A percentile compares a stretch with the other conserved stretches of the same genome.
Conservation (phyloP, 441 rosid genomes). For the Capsella rubella region DNA sequence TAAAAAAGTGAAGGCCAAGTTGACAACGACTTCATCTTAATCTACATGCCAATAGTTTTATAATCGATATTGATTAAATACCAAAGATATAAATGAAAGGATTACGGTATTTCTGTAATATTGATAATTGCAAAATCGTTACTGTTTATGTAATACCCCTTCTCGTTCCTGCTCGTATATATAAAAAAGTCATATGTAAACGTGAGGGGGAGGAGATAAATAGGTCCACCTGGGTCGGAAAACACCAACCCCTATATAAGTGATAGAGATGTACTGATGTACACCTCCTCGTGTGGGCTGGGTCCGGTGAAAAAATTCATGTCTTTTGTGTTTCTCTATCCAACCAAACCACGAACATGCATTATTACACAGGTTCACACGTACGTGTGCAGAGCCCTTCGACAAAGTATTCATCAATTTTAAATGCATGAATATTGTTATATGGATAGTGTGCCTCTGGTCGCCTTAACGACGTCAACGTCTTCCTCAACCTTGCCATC, state of each 20-base stretch:
- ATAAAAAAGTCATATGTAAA: not conserved
- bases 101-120: no score
- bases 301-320: slow-evolving; percentile 25
- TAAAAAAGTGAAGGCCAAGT: slow-evolving; percentile 1
- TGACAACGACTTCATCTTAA: slow-evolving; percentile 39
- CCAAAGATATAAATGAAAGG: no score
- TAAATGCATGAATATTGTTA: not conserved
- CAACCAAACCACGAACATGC: slow-evolving; percentile 6
- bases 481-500: slow-evolving; percentile 18
- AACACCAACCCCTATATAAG: slow-evolving; percentile 5
- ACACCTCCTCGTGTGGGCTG: slow-evolving; percentile 44
- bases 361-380: slow-evolving; percentile 1
- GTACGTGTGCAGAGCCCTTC: slow-evolving; percentile 35
- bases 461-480: slow-evolving; percentile 21
- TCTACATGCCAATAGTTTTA: slow-evolving; percentile 9
- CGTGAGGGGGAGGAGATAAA: slow-evolving; percentile 30
- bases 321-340: slow-evolving; percentile 17
- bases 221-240: slow-evolving; percentile 39
- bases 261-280: slow-evolving; percentile 20
- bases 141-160: not conserved
- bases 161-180: not conserved
- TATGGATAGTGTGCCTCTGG: slow-evolving; percentile 3
- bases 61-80: not conserved
- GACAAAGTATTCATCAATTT: not conserved
- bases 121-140: not conserved